Evolutionary conservation across 306 rosid genomes (phyloP), one percentile per base, ranked within the genome.

Genomic region (Vigna unguiculata): DNA sequence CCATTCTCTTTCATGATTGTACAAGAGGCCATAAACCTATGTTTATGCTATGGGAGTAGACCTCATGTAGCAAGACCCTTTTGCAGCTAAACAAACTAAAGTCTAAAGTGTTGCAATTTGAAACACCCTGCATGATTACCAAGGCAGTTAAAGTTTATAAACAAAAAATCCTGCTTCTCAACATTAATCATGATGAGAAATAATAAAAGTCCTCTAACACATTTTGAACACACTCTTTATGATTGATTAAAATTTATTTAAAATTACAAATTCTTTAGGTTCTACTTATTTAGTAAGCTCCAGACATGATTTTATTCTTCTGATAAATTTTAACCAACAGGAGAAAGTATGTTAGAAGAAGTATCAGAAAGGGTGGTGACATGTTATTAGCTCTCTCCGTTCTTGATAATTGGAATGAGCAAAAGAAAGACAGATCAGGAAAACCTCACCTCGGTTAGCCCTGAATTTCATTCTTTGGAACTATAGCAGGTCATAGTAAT

Each of bases 381-480:
- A 48, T 40, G 19, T 48, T 40, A 40, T 9, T 9, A 9, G 12
- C 45, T 40, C 13, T 4, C 51, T 48, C 19, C n/a, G 65, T 43
- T 30, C 34, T 21, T 72, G 28, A 62, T 57, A 34, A 45, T 32
- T 69, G 62, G 19, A 63, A 72, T 20, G 54, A 40, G 19, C 28
- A 20, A 53, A 76, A 74, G 11, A 28, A 17, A 4, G 21, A 59
- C 12, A 9, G 46, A 28, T 15, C 34, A n/a, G n/a, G 20, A 71
- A 79, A 54, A 41, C 38, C 15, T 4, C 15, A 68, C 47, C 52
- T 30, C 2, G 0, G 38, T 30, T 28, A 13, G 11, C 34, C 34
- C 63, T 32, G 10, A 66, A 28, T 19, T 38, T 22, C 30, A 71
- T 7, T 32, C 70, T 28, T 28, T 8, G 83, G 65, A 32, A 74